A percentile compares a stretch with the other conserved stretches of the same genome.
Conservation (phyloP, 768 basidiomycete species). For the Chlorophyllum brunneum region DNA sequence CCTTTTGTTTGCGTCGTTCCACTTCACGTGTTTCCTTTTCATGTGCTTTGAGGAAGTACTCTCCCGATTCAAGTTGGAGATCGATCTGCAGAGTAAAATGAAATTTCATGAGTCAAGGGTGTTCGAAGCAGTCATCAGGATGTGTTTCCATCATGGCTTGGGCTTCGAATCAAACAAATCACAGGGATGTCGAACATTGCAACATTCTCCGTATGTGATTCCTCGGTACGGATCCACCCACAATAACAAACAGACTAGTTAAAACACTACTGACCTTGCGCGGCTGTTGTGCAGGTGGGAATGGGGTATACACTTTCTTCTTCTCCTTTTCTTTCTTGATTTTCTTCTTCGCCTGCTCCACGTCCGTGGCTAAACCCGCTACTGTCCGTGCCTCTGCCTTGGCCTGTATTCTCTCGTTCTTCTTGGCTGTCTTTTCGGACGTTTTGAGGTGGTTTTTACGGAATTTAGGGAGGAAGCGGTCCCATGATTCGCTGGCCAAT, state of each 20-base stretch:
- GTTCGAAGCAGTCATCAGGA: too few relatives aligned
- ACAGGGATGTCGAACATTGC: too few relatives aligned
- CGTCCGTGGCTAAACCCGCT: conserved; percentile 48
- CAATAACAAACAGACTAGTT: too few relatives aligned
- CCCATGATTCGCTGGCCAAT: conserved; percentile 91
- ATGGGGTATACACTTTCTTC: conserved; percentile 97
- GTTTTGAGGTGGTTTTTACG: conserved; percentile 90
- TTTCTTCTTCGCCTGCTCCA: conserved; percentile 29
- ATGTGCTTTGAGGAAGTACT: conserved; percentile 92
- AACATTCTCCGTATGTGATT: too few relatives aligned
- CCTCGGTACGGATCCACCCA: too few relatives aligned
- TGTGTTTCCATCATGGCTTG: too few relatives aligned
- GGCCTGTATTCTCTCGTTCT: conserved; percentile 66
- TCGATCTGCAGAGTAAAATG: conserved; percentile 57
- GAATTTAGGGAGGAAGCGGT: conserved; percentile 95
- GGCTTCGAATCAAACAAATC: too few relatives aligned
- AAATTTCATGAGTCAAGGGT: background rate
- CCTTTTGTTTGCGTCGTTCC: conserved; percentile 74
- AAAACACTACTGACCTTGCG: conserved; percentile 79
- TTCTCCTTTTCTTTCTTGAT: conserved; percentile 41
- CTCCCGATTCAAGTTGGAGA: conserved; percentile 91
- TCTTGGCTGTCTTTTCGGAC: conserved; percentile 88
- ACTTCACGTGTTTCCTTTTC: conserved; percentile 81
- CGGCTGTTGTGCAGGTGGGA: conserved; percentile 94
- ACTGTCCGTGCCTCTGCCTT: conserved; percentile 63